These are phyloP conservation scores for Alloteropsis angusta DNA, from an alignment of 202 grass and related monocot genomes.

Conservation along the genomic window DNA sequence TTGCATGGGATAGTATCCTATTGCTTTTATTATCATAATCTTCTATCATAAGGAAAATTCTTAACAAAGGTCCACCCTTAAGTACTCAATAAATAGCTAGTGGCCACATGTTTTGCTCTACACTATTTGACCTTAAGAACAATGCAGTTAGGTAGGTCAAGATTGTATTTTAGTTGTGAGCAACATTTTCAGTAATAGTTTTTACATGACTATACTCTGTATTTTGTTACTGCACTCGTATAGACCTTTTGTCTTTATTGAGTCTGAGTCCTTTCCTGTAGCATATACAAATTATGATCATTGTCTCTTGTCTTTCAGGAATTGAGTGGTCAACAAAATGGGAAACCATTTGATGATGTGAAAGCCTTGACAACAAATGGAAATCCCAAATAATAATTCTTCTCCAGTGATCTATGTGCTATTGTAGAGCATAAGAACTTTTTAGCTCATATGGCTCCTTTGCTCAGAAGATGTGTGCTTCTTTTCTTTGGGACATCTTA, in stretches of 20 bases:
- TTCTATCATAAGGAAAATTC: not conserved
- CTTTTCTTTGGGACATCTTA: too few relatives aligned
- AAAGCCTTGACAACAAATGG: constrained; percentile 70
- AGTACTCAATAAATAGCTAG: not conserved
- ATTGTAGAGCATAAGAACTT: constrained; percentile 98
- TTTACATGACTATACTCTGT: not conserved
- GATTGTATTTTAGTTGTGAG: not conserved
- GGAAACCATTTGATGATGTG: constrained; percentile 71
- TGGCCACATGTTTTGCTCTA: not conserved
- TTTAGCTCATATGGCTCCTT: too few relatives aligned
- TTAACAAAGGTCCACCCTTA: not conserved
- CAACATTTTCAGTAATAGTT: not conserved
- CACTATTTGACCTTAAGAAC: not conserved
- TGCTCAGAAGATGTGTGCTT: too few relatives aligned
- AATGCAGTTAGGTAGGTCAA: not conserved
- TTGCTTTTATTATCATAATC: not conserved
- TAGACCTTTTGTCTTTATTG: not conserved
- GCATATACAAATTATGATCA: not conserved
- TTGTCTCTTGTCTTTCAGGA: constrained; percentile 31
- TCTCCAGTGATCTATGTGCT: constrained; percentile 93
- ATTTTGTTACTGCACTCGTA: not conserved
- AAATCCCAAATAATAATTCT: constrained; percentile 83
- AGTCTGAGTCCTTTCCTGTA: not conserved
- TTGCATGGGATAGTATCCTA: not conserved
- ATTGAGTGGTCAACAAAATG: constrained; percentile 47